Base-by-base conservation (phyloP, 2,329 filamentous ascomycete genomes). In the Diaporthe ampelina region DNA sequence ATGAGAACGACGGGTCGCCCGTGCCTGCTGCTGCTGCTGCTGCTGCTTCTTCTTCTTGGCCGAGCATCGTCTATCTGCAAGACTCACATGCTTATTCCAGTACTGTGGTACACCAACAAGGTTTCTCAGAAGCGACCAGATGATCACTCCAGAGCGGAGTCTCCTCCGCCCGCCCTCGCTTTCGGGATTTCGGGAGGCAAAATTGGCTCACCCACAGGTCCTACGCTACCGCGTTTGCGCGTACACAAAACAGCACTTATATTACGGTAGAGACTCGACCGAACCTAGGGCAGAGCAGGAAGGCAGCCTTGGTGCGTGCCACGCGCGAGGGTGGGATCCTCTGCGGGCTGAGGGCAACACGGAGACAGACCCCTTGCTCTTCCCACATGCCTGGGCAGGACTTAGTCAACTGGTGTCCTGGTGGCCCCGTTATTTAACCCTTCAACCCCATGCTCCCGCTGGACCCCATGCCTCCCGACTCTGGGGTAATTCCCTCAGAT, bases 271-370 rank as follows among this genome's bases (percentile, higher is more conserved):
- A 61, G 37, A 61, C 45, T 50, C 50, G 43, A 57, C 69, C 56
- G 45, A 54, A 52, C 29, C 35, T 17, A 13, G 26, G 32, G 19
- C 19, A 24, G 4, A 40, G 48, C 37, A 40, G 37, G 11, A 40
- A 7, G 89, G 21, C 35, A 29, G 21, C 45, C 8, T 26, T 13
- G 37, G 4, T 32, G 37, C 37, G 2, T 3, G 37, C 37, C 7
- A 37, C 63, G 63, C n/a, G 9, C 21, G 29, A 52, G 15, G 45
- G 45, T 52, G 43, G 45, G 63, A 67, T 50, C 13, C 21, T 29
- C 43, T 65, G 43, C 35, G 6, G 43, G 58, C 24, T 29, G 35
- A 10, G 35, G 37, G 37, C 37, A 32, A 61, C 7, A 45, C 21
- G 17, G 43, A 35, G 61, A 52, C 1, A 4, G 45, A 37, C 45